These are phyloP conservation scores for Tolypocladium guangdongense DNA, from an alignment of 2,329 filamentous ascomycete species.

Conservation along the genomic window DNA sequence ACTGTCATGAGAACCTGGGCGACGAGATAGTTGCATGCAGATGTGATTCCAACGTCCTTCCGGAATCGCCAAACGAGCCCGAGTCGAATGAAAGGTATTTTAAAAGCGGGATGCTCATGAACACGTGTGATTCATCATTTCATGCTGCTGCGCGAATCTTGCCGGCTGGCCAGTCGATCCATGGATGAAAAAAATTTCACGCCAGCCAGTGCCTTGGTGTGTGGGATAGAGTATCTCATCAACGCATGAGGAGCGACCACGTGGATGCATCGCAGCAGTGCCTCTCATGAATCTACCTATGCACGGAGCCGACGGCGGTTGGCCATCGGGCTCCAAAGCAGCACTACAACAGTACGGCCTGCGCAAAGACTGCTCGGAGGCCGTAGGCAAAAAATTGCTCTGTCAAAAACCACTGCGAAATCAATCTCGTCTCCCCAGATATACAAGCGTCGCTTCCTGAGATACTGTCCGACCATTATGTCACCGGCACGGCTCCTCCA, in stretches of 20 bases:
- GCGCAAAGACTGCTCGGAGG: not conserved
- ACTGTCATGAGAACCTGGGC: not conserved
- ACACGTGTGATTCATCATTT: not conserved
- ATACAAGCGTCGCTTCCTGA: not conserved
- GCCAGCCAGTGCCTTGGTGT: not conserved
- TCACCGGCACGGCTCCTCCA: not conserved
- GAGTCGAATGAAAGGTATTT: not conserved
- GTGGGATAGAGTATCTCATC: not conserved
- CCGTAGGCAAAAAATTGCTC: not conserved
- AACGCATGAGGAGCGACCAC: constrained; percentile 1
- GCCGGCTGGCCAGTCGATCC: not conserved
- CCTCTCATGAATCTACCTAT: not conserved
- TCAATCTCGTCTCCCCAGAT: not conserved
- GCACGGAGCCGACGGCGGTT: not conserved
- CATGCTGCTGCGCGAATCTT: not conserved
- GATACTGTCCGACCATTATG: not conserved
- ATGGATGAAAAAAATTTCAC: too few species aligned
- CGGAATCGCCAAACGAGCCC: not conserved
- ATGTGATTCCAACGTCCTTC: not conserved
- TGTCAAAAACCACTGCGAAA: not conserved
- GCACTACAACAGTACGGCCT: too few species aligned
- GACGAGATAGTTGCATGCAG: not conserved
- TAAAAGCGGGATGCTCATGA: not conserved
- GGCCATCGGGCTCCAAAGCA: not conserved
- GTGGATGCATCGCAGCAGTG: not conserved